Evolutionary conservation across 305 asterid genomes (phyloP).

Genomic region (Caryopteris hybrid): DNA sequence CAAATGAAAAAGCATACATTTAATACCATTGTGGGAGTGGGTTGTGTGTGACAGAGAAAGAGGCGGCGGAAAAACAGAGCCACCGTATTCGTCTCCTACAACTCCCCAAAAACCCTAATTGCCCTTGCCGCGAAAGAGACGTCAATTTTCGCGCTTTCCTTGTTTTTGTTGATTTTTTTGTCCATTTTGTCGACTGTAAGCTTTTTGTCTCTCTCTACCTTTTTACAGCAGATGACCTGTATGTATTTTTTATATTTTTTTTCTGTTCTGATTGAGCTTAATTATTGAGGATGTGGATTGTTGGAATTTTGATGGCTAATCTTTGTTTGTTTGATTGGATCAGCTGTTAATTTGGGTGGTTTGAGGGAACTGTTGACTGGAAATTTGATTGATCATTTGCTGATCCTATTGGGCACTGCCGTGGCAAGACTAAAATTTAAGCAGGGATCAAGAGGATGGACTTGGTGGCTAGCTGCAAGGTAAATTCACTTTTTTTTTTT

Average conservation of each 20-base stretch:
- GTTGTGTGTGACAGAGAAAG: slow-evolving; percentile 22
- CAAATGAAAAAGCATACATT: slow-evolving; percentile 25
- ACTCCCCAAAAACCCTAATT: slow-evolving; percentile 20
- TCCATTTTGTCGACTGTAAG: slow-evolving; percentile 6
- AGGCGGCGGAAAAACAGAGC: slow-evolving; percentile 18
- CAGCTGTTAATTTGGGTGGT: slow-evolving; percentile 18
- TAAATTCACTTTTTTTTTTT: slow-evolving; percentile 16
- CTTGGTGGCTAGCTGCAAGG: slow-evolving; percentile 84
- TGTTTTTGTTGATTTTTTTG: background rate
- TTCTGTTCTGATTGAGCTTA: slow-evolving; percentile 18
- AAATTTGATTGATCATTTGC: slow-evolving; percentile 23
- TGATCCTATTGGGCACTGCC: slow-evolving; percentile 26
- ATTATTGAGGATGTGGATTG: slow-evolving; percentile 17
- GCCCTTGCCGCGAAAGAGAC: slow-evolving; percentile 9
- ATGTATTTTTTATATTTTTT: background rate
- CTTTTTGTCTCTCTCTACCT: background rate
- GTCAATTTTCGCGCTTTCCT: slow-evolving; percentile 13
- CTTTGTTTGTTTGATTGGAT: slow-evolving; percentile 27
- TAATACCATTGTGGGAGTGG: slow-evolving; percentile 24
- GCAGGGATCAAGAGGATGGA: slow-evolving; percentile 52
- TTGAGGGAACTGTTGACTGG: slow-evolving; percentile 23
- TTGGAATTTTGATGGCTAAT: slow-evolving; percentile 12
- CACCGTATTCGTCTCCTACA: slow-evolving; percentile 16
- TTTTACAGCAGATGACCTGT: background rate
- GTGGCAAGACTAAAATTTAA: slow-evolving; percentile 6